phyloP scores from a whole-genome alignment of 2,329 filamentous ascomycete genomes.

The Macrophomina tecta region DNA sequence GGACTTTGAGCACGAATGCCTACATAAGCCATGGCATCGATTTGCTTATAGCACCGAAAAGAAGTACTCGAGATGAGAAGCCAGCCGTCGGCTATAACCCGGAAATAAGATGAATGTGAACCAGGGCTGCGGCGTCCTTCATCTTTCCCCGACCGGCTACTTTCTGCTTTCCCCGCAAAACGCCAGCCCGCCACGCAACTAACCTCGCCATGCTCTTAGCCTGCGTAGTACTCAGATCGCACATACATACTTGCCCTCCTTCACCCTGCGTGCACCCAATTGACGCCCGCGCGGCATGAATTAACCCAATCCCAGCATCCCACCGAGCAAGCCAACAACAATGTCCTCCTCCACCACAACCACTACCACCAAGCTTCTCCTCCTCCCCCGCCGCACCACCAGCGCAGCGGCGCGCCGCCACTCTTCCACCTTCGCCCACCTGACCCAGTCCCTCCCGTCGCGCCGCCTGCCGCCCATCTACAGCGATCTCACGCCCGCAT shows the following conservation, averaged over 20 bases:
- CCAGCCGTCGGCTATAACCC: conserved; percentile 3
- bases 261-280: background rate
- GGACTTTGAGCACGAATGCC: too few species aligned
- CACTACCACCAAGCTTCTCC: background rate
- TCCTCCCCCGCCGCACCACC: background rate
- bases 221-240: background rate
- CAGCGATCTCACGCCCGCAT: conserved; percentile 66
- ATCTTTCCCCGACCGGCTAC: conserved; percentile 5
- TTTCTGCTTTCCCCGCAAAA: conserved; percentile 19
- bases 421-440: conserved; percentile 14
- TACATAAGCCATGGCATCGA: too few species aligned
- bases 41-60: too few species aligned
- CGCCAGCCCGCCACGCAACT: background rate
- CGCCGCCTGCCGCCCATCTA: conserved; percentile 57
- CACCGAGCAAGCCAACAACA: background rate
- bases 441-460: conserved; percentile 47
- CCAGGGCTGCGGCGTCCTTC: background rate
- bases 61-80: background rate
- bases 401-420: background rate
- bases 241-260: background rate
- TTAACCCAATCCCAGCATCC: background rate
- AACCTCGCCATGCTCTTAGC: conserved; percentile 3
- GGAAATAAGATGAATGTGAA: conserved; percentile 9
- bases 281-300: background rate
- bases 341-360: background rate